Percentiles rank a stretch among this genome's conserved stretches.
Evolutionary conservation across 345 rosid species (phyloP).

Genomic region (Cardamine chenopodiifolia): DNA sequence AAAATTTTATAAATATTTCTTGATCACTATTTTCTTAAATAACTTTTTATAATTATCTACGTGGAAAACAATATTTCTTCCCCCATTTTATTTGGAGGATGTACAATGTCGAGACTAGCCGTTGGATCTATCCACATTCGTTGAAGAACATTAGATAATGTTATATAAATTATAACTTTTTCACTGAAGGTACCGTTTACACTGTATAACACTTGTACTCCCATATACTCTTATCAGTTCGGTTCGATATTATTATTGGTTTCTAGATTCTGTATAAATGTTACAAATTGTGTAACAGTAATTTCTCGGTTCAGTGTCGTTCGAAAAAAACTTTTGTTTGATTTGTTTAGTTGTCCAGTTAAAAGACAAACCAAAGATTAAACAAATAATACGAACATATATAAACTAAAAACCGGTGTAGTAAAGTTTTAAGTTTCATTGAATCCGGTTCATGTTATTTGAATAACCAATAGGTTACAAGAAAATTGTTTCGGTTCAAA

Average conservation of each 20-base stretch:
- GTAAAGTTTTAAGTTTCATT: not conserved
- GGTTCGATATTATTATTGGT: not conserved
- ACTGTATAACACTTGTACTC: not conserved
- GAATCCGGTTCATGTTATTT: not conserved
- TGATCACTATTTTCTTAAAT: not conserved
- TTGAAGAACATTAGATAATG: slow-evolving; percentile 29
- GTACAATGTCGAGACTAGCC: slow-evolving; percentile 25
- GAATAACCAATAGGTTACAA: not conserved
- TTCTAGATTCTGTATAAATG: not conserved
- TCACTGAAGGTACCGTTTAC: not conserved
- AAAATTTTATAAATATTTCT: not conserved
- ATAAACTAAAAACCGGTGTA: not conserved
- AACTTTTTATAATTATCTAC: not conserved
- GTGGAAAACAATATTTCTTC: not conserved
- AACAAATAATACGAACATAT: not conserved
- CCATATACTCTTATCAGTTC: not conserved
- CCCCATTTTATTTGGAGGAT: not conserved
- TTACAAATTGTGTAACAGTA: not conserved
- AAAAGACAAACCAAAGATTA: not conserved
- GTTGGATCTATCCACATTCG: slow-evolving; percentile 17
- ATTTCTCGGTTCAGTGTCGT: not conserved
- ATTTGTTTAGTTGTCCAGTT: not conserved
- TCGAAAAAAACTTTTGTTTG: not conserved
- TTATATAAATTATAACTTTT: not conserved
- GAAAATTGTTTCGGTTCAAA: not conserved